Evolutionary conservation across 2,329 filamentous ascomycete genomes (phyloP).

Genomic region (Ascochyta clinopodiicola): DNA sequence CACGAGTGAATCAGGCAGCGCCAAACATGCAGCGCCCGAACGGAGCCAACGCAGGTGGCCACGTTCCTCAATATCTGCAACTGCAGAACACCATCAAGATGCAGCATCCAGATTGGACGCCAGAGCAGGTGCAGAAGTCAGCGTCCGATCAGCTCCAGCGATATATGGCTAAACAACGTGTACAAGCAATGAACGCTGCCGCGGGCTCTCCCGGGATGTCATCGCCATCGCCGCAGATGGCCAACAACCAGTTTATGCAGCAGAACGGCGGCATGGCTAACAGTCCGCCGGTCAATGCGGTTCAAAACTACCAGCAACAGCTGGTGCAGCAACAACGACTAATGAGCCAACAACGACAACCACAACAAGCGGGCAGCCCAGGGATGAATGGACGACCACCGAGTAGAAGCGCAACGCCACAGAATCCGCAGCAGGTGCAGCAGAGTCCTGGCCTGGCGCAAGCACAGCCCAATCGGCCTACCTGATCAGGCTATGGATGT

Average conservation of each 20-base stretch:
- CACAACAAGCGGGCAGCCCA: conserved; percentile 43
- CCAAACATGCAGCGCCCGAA: conserved; percentile 39
- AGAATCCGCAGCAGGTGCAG: conserved; percentile 44
- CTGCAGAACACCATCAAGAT: conserved; percentile 41
- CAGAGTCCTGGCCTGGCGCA: conserved; percentile 45
- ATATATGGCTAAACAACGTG: conserved; percentile 42
- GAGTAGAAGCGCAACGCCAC: conserved; percentile 49
- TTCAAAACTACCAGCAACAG: conserved; percentile 47
- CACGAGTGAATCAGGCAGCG: conserved; percentile 41
- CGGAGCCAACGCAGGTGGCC: conserved; percentile 40
- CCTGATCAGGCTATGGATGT: conserved; percentile 12
- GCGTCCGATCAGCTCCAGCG: conserved; percentile 45
- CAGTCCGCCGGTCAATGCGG: conserved; percentile 42
- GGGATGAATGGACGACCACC: conserved; percentile 39
- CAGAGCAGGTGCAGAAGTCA: conserved; percentile 42
- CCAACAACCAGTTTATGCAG: conserved; percentile 44
- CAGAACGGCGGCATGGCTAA: conserved; percentile 38
- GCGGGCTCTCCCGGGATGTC: conserved; percentile 42
- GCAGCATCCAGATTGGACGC: conserved; percentile 47
- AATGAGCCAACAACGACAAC: conserved; percentile 41
- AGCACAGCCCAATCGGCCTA: conserved; percentile 31
- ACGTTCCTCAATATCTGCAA: conserved; percentile 44
- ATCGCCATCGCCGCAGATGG: conserved; percentile 39
- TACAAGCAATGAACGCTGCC: conserved; percentile 48
- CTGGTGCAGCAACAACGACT: conserved; percentile 48